Conservation (phyloP, 2,329 filamentous ascomycete species). For the Xylariaceae sp. region DNA sequence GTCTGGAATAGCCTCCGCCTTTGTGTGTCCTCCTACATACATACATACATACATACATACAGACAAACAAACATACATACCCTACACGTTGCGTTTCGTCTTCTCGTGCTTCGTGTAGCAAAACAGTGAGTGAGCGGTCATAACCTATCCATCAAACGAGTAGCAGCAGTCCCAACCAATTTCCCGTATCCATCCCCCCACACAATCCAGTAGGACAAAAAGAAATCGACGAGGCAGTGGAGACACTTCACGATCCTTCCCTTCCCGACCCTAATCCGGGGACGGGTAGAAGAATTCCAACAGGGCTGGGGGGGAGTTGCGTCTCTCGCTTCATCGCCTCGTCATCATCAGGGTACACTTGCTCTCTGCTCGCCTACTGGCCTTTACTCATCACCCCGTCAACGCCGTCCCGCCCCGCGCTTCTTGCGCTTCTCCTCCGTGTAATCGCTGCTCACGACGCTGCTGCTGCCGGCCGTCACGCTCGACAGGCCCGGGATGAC, state of each 20-base stretch:
- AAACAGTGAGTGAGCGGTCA: neutral
- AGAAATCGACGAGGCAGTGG: too few relatives aligned
- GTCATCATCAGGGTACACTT: neutral
- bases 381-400: constrained; percentile 5
- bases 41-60: neutral
- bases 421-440: constrained; percentile 48
- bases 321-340: neutral
- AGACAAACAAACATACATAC: too few relatives aligned
- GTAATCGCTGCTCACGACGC: constrained; percentile 41
- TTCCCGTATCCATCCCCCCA: neutral
- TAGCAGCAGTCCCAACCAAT: neutral
- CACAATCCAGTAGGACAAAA: neutral
- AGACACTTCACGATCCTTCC: too few relatives aligned
- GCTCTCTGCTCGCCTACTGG: neutral
- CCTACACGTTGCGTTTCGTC: neutral
- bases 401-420: constrained; percentile 33
- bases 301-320: neutral
- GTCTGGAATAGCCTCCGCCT: neutral
- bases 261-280: too few relatives aligned
- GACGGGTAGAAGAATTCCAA: too few relatives aligned
- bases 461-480: constrained; percentile 35
- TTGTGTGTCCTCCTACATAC: neutral
- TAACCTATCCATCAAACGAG: neutral
- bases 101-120: neutral
- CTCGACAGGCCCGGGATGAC: constrained; percentile 55